These are phyloP conservation scores for Neopestalotiopsis rosae DNA, from an alignment of 2,329 filamentous ascomycete genomes.

Conservation along the genomic window DNA sequence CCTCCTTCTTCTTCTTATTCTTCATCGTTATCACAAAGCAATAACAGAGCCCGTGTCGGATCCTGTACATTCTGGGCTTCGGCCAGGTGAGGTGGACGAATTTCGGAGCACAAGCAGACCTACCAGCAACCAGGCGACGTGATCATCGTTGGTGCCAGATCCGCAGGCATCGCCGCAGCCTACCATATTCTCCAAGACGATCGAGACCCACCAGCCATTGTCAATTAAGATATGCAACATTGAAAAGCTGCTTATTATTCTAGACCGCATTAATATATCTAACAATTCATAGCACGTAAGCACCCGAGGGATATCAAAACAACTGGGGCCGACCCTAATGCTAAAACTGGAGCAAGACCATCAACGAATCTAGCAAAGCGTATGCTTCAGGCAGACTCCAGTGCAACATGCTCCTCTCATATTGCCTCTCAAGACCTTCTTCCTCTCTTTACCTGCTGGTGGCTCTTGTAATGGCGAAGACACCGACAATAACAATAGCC, in stretches of 20 bases:
- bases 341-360: not conserved
- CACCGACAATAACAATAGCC: conserved; percentile 90
- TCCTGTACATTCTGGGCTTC: conserved; percentile 57
- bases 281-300: not conserved
- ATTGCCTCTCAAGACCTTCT: conserved; percentile 12
- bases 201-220: conserved; percentile 25
- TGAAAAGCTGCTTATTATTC: not conserved
- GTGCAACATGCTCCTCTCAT: not conserved
- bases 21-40: not conserved
- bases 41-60: conserved; percentile 24
- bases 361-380: not conserved
- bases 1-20: not conserved
- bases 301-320: not conserved
- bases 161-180: conserved; percentile 55
- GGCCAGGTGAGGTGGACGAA: conserved; percentile 53
- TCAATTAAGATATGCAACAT: conserved; percentile 3
- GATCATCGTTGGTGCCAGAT: conserved; percentile 59
- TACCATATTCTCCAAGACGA: conserved; percentile 49
- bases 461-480: conserved; percentile 84
- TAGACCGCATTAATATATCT: not conserved
- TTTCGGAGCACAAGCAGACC: conserved; percentile 53
- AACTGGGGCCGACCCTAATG: not conserved
- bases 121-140: conserved; percentile 54
- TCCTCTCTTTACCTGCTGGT: conserved; percentile 51
- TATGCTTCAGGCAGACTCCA: not conserved